These are phyloP conservation scores for Corymbia citriodora DNA, from an alignment of 441 rosid genomes.

Conservation along the genomic window DNA sequence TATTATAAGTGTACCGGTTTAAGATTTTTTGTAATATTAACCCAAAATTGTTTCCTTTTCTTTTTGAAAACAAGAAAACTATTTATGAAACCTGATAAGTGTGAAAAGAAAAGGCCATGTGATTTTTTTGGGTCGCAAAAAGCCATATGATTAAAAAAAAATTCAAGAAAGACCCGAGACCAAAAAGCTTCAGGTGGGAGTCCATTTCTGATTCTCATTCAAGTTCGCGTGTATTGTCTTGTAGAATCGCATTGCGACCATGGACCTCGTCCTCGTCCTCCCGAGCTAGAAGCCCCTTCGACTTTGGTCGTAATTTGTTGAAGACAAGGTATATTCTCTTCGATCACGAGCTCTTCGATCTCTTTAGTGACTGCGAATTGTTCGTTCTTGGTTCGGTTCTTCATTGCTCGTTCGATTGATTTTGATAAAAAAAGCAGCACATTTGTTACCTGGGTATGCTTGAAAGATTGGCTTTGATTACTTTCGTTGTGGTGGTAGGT, in stretches of 20 bases:
- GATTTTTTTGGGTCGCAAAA: no score
- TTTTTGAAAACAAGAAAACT: no score
- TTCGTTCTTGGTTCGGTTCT: neutral
- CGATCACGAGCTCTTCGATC: neutral
- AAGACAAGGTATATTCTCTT: neutral
- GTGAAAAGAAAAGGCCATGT: no score
- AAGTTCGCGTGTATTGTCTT: neutral
- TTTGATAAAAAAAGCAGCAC: neutral
- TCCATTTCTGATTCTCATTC: neutral
- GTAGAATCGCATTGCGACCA: rapidly evolving
- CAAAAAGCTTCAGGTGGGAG: neutral
- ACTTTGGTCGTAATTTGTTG: neutral
- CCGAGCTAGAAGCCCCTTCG: neutral
- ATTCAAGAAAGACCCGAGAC: neutral
- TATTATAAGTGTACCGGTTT: no score
- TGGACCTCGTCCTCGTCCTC: neutral
- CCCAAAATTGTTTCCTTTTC: no score
- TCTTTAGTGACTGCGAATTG: neutral
- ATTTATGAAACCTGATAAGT: no score
- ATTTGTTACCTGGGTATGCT: neutral
- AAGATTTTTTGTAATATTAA: no score
- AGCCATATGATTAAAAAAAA: neutral
- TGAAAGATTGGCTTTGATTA: neutral
- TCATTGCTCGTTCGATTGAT: neutral
- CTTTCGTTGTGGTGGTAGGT: neutral